Percentiles rank a stretch among this genome's conserved stretches.
Conservation (phyloP, 192 early-diverging fungal species). For the Endogone sp. region DNA sequence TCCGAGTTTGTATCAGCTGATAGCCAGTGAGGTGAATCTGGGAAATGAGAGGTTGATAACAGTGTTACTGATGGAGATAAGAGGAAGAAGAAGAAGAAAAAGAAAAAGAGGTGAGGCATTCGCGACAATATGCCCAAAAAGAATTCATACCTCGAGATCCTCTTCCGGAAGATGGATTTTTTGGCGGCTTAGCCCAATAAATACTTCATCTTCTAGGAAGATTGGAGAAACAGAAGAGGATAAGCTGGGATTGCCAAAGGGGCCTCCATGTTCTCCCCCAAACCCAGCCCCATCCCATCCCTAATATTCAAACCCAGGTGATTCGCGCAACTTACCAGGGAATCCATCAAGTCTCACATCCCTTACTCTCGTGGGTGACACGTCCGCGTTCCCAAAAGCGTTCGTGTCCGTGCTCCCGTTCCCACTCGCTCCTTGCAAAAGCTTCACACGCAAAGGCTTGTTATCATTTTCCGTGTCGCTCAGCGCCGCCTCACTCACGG, state of each 20-base stretch:
- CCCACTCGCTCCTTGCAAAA: neutral
- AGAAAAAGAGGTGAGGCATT: too few relatives aligned
- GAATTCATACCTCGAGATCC: constrained; percentile 40
- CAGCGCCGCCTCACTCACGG: neutral
- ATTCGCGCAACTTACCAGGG: neutral
- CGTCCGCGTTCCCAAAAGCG: constrained; percentile 4
- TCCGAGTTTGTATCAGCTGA: constrained; percentile 35
- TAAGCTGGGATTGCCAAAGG: too few relatives aligned
- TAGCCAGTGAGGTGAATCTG: constrained; percentile 61
- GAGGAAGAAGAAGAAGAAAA: too few relatives aligned
- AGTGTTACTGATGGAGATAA: neutral
- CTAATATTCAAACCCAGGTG: too few relatives aligned
- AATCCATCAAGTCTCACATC: neutral
- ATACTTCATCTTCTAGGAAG: neutral
- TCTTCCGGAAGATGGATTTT: constrained; percentile 64
- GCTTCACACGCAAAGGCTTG: neutral
- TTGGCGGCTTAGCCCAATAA: constrained; percentile 3
- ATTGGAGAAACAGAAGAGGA: too few relatives aligned
- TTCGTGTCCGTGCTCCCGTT: neutral
- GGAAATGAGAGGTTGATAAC: neutral
- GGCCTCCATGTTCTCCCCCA: too few relatives aligned
- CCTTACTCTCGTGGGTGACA: constrained; percentile 9
- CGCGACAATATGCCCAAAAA: too few relatives aligned
- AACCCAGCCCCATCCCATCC: too few relatives aligned
- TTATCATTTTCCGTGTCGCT: neutral